Percentiles rank a stretch among this genome's conserved stretches.
Conservation (phyloP, 768 basidiomycete species). For the Myochromella boudieri region DNA sequence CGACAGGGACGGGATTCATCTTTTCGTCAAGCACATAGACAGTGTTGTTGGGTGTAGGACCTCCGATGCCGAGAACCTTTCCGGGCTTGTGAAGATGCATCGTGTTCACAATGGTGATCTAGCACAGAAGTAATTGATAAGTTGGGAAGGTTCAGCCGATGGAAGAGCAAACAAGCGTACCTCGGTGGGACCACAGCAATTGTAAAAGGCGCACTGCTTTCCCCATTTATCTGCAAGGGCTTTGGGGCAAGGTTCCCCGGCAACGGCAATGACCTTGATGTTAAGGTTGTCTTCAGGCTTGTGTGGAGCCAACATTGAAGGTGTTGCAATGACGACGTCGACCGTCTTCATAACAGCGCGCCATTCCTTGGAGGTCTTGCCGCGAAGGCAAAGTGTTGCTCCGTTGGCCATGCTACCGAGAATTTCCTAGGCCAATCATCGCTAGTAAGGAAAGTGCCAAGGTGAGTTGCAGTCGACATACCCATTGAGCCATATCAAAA, state of each 20-base stretch:
- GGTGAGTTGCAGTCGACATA: conserved; percentile 8
- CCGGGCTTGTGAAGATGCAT: conserved; percentile 42
- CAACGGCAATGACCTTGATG: conserved; percentile 48
- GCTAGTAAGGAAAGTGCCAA: conserved; percentile 25
- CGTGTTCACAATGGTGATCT: conserved; percentile 56
- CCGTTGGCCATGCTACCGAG: conserved; percentile 53
- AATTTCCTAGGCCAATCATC: conserved; percentile 49
- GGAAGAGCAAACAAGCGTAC: conserved; percentile 17
- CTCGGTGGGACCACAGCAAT: conserved; percentile 56
- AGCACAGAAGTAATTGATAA: background rate
- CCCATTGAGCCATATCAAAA: conserved; percentile 69
- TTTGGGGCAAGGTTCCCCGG: conserved; percentile 53
- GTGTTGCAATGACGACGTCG: conserved; percentile 54
- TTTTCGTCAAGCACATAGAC: conserved; percentile 39
- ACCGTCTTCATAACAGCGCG: conserved; percentile 44
- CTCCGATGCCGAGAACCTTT: conserved; percentile 41
- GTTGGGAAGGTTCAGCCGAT: background rate
- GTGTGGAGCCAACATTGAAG: conserved; percentile 48
- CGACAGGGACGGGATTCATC: conserved; percentile 32
- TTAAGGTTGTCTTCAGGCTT: conserved; percentile 48
- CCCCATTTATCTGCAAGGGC: conserved; percentile 43
- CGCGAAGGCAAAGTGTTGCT: conserved; percentile 50
- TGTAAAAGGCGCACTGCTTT: conserved; percentile 38
- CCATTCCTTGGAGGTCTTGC: conserved; percentile 53
- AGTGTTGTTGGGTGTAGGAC: conserved; percentile 49